Evolutionary conservation across 75 land plant species (phyloP).

Genomic region (Picea glauca): DNA sequence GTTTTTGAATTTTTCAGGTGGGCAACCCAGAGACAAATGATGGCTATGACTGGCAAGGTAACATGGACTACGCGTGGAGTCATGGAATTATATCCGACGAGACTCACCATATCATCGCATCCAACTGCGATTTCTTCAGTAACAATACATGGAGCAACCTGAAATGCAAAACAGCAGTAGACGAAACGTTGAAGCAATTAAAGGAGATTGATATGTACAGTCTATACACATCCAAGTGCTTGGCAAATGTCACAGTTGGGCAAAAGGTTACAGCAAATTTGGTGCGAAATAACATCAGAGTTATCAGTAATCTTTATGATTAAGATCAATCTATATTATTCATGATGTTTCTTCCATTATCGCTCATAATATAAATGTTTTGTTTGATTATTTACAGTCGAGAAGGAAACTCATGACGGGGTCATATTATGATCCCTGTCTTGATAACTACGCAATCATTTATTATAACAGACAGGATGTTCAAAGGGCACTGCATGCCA

Average conservation of each 20-base stretch:
- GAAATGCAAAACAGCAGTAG: slow-evolving; percentile 27
- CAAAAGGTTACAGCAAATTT: no score
- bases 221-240: slow-evolving; percentile 47
- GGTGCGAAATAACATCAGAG: no score
- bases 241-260: no score
- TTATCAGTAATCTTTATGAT: no score
- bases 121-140: slow-evolving; percentile 31
- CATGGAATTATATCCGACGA: slow-evolving; percentile 61
- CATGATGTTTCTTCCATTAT: no score
- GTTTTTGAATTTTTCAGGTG: slow-evolving; percentile 21
- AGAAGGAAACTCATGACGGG: slow-evolving; percentile 32
- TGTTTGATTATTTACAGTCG: no score
- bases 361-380: no score
- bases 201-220: slow-evolving; percentile 50
- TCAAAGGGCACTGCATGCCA: slow-evolving; percentile 61
- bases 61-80: slow-evolving; percentile 67
- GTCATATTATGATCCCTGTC: slow-evolving; percentile 47
- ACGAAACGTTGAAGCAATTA: slow-evolving; percentile 38
- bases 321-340: no score
- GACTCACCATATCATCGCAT: slow-evolving; percentile 31
- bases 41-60: slow-evolving; percentile 35
- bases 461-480: slow-evolving; percentile 57
- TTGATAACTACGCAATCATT: slow-evolving; percentile 40
- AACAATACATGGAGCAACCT: slow-evolving; percentile 31
- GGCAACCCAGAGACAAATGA: slow-evolving; percentile 60